A percentile compares a stretch with the other conserved stretches of the same genome.
Conservation (phyloP, 805 yeast genomes). For the Monosporozyma servazzii region DNA sequence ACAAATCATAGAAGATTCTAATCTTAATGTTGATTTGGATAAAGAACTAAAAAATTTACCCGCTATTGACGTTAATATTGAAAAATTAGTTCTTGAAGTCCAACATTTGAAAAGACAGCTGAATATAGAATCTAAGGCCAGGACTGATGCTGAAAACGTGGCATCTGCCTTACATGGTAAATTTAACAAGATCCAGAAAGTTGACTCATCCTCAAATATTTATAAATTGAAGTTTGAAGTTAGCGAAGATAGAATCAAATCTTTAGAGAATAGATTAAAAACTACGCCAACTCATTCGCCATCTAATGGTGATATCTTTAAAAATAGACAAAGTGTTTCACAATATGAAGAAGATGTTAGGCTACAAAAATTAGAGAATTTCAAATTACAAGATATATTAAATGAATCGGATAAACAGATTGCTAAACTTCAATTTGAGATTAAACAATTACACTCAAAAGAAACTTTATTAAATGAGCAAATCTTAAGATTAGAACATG, state of each 20-base stretch:
- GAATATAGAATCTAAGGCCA: constrained; percentile 43
- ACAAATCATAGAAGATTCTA: constrained; percentile 19
- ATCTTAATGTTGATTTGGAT: constrained; percentile 22
- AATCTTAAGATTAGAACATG: constrained; percentile 41
- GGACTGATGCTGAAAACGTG: constrained; percentile 42
- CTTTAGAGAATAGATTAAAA: constrained; percentile 32
- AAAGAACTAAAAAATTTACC: constrained; percentile 12
- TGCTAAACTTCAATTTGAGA: constrained; percentile 36
- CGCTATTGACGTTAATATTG: constrained; percentile 23
- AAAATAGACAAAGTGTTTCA: constrained; percentile 21
- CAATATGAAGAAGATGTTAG: constrained; percentile 28
- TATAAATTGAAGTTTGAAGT: constrained; percentile 40
- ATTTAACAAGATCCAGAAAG: constrained; percentile 19
- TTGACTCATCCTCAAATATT: constrained; percentile 27
- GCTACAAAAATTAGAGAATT: constrained; percentile 26
- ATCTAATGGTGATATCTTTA: constrained; percentile 21
- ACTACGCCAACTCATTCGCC: constrained; percentile 21
- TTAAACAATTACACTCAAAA: constrained; percentile 32
- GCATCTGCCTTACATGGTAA: constrained; percentile 21
- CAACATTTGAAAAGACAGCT: constrained; percentile 40
- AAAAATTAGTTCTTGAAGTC: constrained; percentile 35
- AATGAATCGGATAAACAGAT: constrained; percentile 41
- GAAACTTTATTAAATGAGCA: constrained; percentile 31
- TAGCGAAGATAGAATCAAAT: constrained; percentile 36
- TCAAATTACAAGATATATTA: constrained; percentile 41